A percentile compares a stretch with the other conserved stretches of the same genome.
Evolutionary conservation across 78 protist genomes (phyloP).

Genomic region (Thecamonas trahens): DNA sequence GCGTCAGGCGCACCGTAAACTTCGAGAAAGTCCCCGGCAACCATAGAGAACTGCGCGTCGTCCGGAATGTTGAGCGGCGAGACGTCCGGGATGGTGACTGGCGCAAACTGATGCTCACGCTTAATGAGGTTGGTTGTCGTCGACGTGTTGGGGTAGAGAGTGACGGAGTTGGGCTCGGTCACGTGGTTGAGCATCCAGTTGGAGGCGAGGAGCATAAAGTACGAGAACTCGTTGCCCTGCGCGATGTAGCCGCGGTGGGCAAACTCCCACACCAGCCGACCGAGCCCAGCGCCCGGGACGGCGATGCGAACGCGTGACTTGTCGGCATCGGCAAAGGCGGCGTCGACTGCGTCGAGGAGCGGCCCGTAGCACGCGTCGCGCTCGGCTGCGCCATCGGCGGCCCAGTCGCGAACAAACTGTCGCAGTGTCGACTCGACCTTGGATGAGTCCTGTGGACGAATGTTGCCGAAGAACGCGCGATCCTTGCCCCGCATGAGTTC

Average conservation of each 20-base stretch:
- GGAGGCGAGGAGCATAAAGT: slow-evolving; percentile 60
- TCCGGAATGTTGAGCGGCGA: not conserved
- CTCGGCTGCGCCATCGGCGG: slow-evolving; percentile 52
- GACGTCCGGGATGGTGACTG: slow-evolving; percentile 39
- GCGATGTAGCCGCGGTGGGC: slow-evolving; percentile 28
- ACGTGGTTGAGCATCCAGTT: slow-evolving; percentile 39
- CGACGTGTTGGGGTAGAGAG: not conserved
- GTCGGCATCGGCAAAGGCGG: not conserved
- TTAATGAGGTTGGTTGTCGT: not conserved
- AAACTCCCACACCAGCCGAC: slow-evolving; percentile 63
- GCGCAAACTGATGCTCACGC: slow-evolving; percentile 12
- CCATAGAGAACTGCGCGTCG: slow-evolving; percentile 55
- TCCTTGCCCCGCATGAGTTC: too few relatives aligned
- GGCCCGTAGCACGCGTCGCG: slow-evolving; percentile 35
- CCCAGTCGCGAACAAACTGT: slow-evolving; percentile 57
- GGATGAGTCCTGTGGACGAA: too few relatives aligned
- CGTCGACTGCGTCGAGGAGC: slow-evolving; percentile 15
- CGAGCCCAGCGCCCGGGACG: slow-evolving; percentile 76
- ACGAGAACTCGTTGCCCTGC: slow-evolving; percentile 67
- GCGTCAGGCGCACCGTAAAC: slow-evolving; percentile 1
- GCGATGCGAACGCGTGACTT: slow-evolving; percentile 16
- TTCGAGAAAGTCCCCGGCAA: slow-evolving; percentile 83
- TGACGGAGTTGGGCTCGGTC: not conserved
- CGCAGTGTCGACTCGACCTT: slow-evolving; percentile 17
- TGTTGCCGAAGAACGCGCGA: too few relatives aligned